Conservation (phyloP, 208 protist species). For the Strigomonas culicis region DNA sequence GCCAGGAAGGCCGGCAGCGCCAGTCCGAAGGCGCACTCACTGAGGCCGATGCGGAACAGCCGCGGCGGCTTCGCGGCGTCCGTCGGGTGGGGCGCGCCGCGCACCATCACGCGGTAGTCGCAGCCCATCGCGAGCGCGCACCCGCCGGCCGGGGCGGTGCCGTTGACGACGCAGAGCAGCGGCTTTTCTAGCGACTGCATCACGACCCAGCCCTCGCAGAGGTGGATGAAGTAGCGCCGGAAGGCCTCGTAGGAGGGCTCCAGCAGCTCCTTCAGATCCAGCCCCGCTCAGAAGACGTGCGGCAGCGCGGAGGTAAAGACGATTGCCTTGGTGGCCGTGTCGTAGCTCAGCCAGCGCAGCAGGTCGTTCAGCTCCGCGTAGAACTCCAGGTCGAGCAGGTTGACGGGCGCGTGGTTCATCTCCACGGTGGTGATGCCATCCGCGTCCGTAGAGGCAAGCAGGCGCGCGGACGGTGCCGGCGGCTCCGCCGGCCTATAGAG, state of each 20-base stretch:
- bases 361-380: conserved; percentile 70
- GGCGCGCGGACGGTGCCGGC: conserved; percentile 50
- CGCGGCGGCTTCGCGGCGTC: conserved; percentile 16
- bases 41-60: conserved; percentile 30
- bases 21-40: conserved; percentile 33
- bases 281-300: conserved; percentile 71
- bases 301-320: conserved; percentile 64
- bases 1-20: conserved; percentile 32
- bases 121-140: conserved; percentile 70
- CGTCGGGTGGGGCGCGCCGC: conserved; percentile 22
- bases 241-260: conserved; percentile 50
- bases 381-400: conserved; percentile 61
- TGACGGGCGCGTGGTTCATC: conserved; percentile 51
- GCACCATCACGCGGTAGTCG: conserved; percentile 78
- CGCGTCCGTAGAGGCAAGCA: conserved; percentile 46
- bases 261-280: conserved; percentile 72
- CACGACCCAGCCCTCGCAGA: conserved; percentile 72
- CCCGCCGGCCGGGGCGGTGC: conserved; percentile 67
- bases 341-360: conserved; percentile 73
- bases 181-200: conserved; percentile 73
- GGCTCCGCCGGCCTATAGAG: conserved; percentile 49
- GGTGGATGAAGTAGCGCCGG: conserved; percentile 46
- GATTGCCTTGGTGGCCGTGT: conserved; percentile 54
- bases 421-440: conserved; percentile 55
- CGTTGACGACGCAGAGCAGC: conserved; percentile 71